These are phyloP conservation scores for Hortaea werneckii DNA, from an alignment of 2,329 filamentous ascomycete genomes.

Conservation along the genomic window DNA sequence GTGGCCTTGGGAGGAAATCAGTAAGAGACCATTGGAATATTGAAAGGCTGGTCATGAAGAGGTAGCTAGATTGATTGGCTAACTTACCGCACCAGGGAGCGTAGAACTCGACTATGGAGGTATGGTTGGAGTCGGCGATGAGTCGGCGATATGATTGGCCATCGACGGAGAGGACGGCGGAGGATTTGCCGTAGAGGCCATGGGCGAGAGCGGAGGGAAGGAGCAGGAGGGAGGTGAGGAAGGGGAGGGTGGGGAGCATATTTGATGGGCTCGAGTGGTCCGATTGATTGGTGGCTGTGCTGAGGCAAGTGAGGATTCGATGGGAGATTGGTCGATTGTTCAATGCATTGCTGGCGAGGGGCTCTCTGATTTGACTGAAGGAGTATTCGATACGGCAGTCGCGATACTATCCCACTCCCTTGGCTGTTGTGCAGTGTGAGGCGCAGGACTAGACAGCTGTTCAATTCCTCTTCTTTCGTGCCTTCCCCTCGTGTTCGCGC, in stretches of 20 bases:
- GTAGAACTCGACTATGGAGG: constrained; percentile 58
- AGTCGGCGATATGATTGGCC: constrained; percentile 69
- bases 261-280: not conserved
- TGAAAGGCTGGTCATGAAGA: constrained; percentile 24
- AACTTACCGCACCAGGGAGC: constrained; percentile 58
- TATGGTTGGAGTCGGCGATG: constrained; percentile 83
- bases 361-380: too few relatives aligned
- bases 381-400: too few relatives aligned
- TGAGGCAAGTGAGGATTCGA: not conserved
- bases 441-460: too few relatives aligned
- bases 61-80: not conserved
- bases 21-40: not conserved
- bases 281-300: not conserved
- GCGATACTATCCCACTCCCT: too few relatives aligned
- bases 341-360: too few relatives aligned
- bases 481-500: too few relatives aligned
- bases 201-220: constrained; percentile 6
- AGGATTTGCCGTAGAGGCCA: constrained; percentile 74
- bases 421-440: too few relatives aligned
- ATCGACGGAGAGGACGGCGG: constrained; percentile 74
- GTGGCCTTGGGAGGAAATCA: constrained; percentile 37
- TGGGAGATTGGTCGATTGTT: not conserved
- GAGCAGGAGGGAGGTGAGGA: constrained; percentile 5
- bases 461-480: too few relatives aligned
- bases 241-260: not conserved